Base-by-base conservation (phyloP, 2,329 filamentous ascomycete species). In the Colletotrichum incanum region DNA sequence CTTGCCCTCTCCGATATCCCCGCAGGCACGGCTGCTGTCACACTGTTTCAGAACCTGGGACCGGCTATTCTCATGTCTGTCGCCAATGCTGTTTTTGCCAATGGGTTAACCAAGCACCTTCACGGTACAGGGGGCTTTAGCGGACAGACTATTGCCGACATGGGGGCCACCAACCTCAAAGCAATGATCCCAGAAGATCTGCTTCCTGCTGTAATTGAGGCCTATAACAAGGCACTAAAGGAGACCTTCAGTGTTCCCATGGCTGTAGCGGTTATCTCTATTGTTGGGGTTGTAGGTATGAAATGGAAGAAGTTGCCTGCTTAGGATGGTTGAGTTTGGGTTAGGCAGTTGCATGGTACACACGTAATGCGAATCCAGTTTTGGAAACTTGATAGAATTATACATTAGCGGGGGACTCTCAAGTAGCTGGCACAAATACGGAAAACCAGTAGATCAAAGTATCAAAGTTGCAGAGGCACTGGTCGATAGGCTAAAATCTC, bases 221-320 rank as follows among this genome's bases (percentile, higher is more conserved):
- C 89, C 0, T 94, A 94, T 80, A 93, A 88, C 74, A 81, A 88
- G 65, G 88, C 89, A 0, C 88, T 92, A 75, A 90, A 91, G 76
- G 90, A 92, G 9, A 85, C 86, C 3, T 88, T 91, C 47, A 91
- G 88, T 7, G 84, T 91, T 73, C 85, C 86, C 11, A 84, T 86
- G 31, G 78, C 91, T 6, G 86, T 56, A 14, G 68, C 64, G 3
- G 64, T 67, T 6, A 52, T 71, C 43, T 71, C 68, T 5, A 58
- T 67, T 26, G 31, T 67, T 12, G 68, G 68, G 2, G 64, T 62
- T 14, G 14, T 71, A 11, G 68, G 68, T n/a, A 71, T 71, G 68
- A 71, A 71, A 5, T 67, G 68, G 68, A 50, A 71, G 26, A 71
- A 67, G 20, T 12, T 71, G 9, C 68, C 68, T 28, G 62, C 34